Evolutionary conservation across 2,329 filamentous ascomycete genomes (phyloP), one percentile per base, ranked within the genome.

Genomic region (Aspergillus terreus): DNA sequence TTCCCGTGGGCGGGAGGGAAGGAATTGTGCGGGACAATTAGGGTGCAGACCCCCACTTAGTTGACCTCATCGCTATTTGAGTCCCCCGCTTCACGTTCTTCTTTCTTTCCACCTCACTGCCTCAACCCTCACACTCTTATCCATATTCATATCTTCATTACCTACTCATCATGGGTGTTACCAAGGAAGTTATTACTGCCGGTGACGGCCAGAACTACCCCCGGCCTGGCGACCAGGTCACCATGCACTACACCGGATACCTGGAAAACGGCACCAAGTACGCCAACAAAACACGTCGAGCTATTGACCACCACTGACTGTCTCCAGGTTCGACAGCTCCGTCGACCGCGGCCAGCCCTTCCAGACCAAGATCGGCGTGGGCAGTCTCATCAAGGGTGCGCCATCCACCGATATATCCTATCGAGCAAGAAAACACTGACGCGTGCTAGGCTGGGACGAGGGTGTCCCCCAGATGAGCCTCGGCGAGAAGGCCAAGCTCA

Each of bases 211-310:
- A 79, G 51, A 70, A 83, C 63, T 77, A 73, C 58, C 88, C 92
- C 52, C 67, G 74, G 59, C 64, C 67, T 14, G 87, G 89, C 59
- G 84, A 96, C 70, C 82, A 75, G 23, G 89, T 97, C 66, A 83
- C 82, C 66, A 95, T 97, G 68, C 84, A 94, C 75, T 97, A 97
- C 81, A 94, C 87, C 40, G 94, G 94, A 64, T 96, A 79, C 75
- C 80, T 97, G 58, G 88, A 87, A 74, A 86, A 95, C 66, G 66
- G 76, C 19, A 74, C 66, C 58, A 74, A 82, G 15, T 78, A 83
- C 52, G 78, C 82, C 59, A 19, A 19, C 19, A 19, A 19, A 19
- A 19, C 19, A 19, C 19, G 19, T 19, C 19, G 19, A 19, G 19
- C 19, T 19, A 19, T 19, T 19, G 19, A 19, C 2, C 19, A 19